Evolutionary conservation across 768 basidiomycete genomes (phyloP), one percentile per base, ranked within the genome.

Genomic region (Tylopilus felleus): DNA sequence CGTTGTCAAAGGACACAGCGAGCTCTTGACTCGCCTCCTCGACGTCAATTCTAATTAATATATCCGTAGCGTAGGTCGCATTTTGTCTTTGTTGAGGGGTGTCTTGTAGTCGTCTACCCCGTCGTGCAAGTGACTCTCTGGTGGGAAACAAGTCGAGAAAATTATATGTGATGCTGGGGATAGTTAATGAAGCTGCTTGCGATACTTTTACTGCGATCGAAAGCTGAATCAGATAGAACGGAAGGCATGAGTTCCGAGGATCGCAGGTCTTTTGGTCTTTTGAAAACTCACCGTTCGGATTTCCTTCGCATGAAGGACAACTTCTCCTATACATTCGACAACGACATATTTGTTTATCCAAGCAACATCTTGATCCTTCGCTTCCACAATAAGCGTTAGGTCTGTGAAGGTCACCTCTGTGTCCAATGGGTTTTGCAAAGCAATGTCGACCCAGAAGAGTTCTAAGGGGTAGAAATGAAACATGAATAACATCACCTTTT

Each of bases 61-160:
- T 67, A 65, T 96, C 87, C 10, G 84, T 77, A 10, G 84, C 86
- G 65, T 96, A 95, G 2, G 82, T 81, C 12, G 82, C 82, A 27
- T 67, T 76, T 58, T 86, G 82, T 43, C 85, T 75, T 60, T 95
- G 89, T 14, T 79, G 73, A 28, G 80, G 77, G 3, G 93, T 93
- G 49, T 84, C 81, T 49, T 94, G 83, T 12, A 97, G 74, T 47
- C 93, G 76, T 42, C 77, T 81, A 14, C 94, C 93, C n/a, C 83
- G 85, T 31, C 76, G 77, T 9, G 81, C 75, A 3, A 94, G 76
- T 1, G 83, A 72, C 67, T 95, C 93, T 1, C 66, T 75, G 23
- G 77, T 75, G 3, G 88, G 83, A 19, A 95, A 77, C 29, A 91
- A 77, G 5, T 82, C 82, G 31, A 94, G 78, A 66, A 94, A 95